Evolutionary conservation across 495 filamentous ascomycete species (phyloP), one percentile per base, ranked within the genome.

Genomic region (Mycothermus thermophilus): DNA sequence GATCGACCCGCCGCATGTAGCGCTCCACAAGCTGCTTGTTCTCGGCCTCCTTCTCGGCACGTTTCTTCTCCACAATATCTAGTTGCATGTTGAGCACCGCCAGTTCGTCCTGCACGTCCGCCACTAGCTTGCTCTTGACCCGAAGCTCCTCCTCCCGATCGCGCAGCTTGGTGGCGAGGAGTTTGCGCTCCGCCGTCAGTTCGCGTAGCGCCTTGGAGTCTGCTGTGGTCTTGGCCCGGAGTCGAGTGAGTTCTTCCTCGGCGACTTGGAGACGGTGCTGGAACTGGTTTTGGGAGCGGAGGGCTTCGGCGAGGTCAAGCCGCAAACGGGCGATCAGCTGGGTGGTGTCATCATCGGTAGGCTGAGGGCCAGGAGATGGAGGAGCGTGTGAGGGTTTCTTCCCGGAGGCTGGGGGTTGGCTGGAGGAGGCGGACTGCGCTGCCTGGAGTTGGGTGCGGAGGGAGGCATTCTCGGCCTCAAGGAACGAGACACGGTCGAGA

Each of bases 81-180:
- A 94, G 67, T 56, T 95, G 80, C 41, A 95, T 70, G 39, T 83
- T 84, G 30, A 93, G 57, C 2, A 83, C 75, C 25, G 87, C 71
- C 43, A 90, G 72, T 49, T 96, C 88, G 56, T 94, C 87, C 56
- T 95, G 88, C 38, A 92, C 76, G 46, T 86, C 75, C 72, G 83
- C 79, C 2, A 93, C 59, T 39, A 92, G 58, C 51, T 83, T 83
- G 7, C 70, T 75, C 60, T 96, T 96, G 15, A 69, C 83, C 38
- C 63, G 69, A 12, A 93, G 55, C 63, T 96, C 88, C 39, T 92
- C 84, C 38, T 93, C 83, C 12, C 80, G 63, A 52, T 94, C 88
- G 27, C 67, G 77, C 12, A 90, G 56, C 38, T 74, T 74, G 21
- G 73, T 61, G 30, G 66, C 54, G 11, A 92, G 52, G 4, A 59